Conservation (phyloP, 179 eudicot genomes). For the Camellia oleifera region DNA sequence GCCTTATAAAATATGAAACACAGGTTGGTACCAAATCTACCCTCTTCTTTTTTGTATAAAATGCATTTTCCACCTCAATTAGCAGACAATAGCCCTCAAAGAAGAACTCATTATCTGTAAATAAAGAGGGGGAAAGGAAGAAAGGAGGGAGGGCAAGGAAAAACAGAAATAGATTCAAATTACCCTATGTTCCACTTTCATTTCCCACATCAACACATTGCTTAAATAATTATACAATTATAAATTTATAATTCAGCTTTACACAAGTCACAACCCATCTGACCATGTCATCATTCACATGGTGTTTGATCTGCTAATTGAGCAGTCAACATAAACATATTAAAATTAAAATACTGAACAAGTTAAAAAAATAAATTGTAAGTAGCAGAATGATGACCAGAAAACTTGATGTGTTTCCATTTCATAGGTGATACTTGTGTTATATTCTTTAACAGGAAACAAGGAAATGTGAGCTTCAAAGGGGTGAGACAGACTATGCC, state of each 20-base stretch:
- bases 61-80: no score
- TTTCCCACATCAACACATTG: not conserved
- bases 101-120: no score
- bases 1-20: no score
- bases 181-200: not conserved
- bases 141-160: no score
- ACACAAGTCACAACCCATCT: not conserved
- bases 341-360: not conserved
- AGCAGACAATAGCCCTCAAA: no score
- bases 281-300: not conserved
- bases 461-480: not conserved
- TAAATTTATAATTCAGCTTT: not conserved
- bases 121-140: no score
- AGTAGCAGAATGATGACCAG: not conserved
- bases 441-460: not conserved
- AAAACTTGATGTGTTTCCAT: not conserved
- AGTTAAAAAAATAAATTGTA: not conserved
- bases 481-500: not conserved
- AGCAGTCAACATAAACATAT: not conserved
- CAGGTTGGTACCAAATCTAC: no score
- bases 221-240: not conserved
- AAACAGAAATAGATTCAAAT: not conserved
- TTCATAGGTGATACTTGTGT: not conserved
- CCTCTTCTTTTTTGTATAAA: no score
- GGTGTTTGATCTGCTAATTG: not conserved